phyloP scores from a whole-genome alignment of 345 rosid species.

The Hibiscus tridactylites region DNA sequence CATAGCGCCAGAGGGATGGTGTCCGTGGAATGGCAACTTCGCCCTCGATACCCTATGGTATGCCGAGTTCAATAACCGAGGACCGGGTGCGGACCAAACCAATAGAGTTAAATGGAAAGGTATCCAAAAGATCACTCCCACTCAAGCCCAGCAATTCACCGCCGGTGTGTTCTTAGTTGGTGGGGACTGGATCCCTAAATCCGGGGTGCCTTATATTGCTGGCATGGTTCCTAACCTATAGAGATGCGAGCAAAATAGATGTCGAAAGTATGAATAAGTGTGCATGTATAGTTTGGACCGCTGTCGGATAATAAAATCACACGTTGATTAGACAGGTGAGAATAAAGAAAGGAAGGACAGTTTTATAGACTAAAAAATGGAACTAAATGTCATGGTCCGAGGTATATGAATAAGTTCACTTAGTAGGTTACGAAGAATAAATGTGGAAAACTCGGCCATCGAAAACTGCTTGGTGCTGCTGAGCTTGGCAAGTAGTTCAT shows the following conservation, averaged over 20 bases:
- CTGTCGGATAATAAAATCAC: too few relatives aligned
- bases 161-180: conserved; percentile 34
- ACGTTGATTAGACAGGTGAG: too few relatives aligned
- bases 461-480: too few relatives aligned
- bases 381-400: too few relatives aligned
- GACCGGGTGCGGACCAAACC: conserved; percentile 43
- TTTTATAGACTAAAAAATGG: too few relatives aligned
- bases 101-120: conserved; percentile 57
- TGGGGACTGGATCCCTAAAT: conserved; percentile 43
- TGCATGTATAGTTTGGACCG: too few relatives aligned
- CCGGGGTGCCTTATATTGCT: conserved; percentile 40
- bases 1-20: conserved; percentile 60
- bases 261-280: neutral
- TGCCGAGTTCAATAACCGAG: conserved; percentile 48
- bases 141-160: conserved; percentile 25
- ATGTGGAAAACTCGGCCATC: too few relatives aligned
- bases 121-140: conserved; percentile 19
- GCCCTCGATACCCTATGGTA: conserved; percentile 48
- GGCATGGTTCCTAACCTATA: conserved; percentile 23
- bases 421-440: too few relatives aligned
- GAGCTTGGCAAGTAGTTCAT: too few relatives aligned
- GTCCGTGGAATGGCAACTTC: conserved; percentile 34
- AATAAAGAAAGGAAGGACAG: too few relatives aligned
- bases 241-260: neutral
- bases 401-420: too few relatives aligned